Conservation (phyloP, 768 basidiomycete genomes). For the Naganishia antarctica region DNA sequence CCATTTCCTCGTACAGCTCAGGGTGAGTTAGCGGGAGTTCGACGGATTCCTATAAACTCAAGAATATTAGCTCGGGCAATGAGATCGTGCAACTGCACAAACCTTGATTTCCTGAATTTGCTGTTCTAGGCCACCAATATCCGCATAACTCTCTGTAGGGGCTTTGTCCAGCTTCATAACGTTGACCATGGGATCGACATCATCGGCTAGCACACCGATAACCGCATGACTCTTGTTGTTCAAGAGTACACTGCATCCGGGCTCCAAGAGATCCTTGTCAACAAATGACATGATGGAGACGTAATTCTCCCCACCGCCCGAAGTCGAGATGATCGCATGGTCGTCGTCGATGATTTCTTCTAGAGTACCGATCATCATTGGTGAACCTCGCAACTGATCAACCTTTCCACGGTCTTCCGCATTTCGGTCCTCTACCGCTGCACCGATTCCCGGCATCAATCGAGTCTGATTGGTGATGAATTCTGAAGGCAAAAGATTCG, state of each 20-base stretch:
- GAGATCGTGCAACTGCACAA: conserved; percentile 28
- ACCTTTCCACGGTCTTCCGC: conserved; percentile 90
- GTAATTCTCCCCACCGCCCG: conserved; percentile 92
- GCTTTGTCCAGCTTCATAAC: conserved; percentile 99
- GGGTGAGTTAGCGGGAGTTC: conserved; percentile 96
- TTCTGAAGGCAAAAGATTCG: conserved; percentile 23
- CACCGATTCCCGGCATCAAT: conserved; percentile 33
- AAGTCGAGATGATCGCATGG: conserved; percentile 86
- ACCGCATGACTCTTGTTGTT: conserved; percentile 95
- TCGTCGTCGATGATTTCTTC: conserved; percentile 68
- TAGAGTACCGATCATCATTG: conserved; percentile 96
- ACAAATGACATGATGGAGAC: conserved; percentile 97
- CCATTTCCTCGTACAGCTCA: conserved; percentile 99
- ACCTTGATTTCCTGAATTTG: conserved; percentile 99
- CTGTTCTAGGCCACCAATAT: conserved; percentile 90
- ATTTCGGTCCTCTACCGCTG: conserved; percentile 80
- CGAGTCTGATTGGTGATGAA: conserved; percentile 49
- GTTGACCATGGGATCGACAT: conserved; percentile 89
- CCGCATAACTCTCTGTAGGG: conserved; percentile 96
- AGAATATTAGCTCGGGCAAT: conserved; percentile 11
- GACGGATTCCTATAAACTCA: conserved; percentile 75
- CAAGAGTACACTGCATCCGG: conserved; percentile 86
- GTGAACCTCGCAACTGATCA: conserved; percentile 87
- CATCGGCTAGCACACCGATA: conserved; percentile 91
- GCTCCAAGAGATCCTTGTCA: conserved; percentile 95